Percentiles rank a stretch among this genome's conserved stretches.
Conservation (phyloP, 345 rosid species). For the Limnanthes douglasii region DNA sequence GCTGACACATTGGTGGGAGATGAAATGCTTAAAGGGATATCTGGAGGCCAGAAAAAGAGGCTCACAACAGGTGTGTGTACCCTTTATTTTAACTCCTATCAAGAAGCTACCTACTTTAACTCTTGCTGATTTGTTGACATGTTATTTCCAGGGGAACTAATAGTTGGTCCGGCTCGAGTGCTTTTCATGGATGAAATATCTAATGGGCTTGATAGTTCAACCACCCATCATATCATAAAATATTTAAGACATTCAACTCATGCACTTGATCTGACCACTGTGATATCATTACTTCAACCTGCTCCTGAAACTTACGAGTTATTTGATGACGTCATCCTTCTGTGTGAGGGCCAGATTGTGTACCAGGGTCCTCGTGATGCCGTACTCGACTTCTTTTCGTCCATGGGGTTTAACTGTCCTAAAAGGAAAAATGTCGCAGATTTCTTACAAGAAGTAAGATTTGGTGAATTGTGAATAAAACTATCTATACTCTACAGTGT, state of each 20-base stretch:
- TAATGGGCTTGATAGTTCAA: conserved; percentile 92
- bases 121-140: conserved; percentile 8
- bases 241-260: conserved; percentile 76
- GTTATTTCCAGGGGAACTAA: conserved; percentile 58
- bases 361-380: conserved; percentile 85
- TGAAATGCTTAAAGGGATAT: conserved; percentile 97
- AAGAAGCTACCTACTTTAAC: conserved; percentile 6
- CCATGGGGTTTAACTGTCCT: conserved; percentile 77
- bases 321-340: conserved; percentile 82
- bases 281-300: conserved; percentile 87
- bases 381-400: conserved; percentile 63
- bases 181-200: conserved; percentile 98
- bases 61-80: conserved; percentile 67
- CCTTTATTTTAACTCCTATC: background rate
- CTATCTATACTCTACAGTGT: background rate
- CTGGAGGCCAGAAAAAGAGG: conserved; percentile 98
- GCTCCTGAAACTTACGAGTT: conserved; percentile 89
- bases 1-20: conserved; percentile 96
- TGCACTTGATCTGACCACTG: conserved; percentile 74
- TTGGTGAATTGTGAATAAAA: conserved; percentile 8
- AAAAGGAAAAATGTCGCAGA: conserved; percentile 94
- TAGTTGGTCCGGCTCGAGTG: conserved; percentile 94
- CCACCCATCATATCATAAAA: conserved; percentile 83
- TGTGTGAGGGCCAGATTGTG: conserved; percentile 86
- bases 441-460: conserved; percentile 88